A percentile compares a stretch with the other conserved stretches of the same genome.
phyloP scores from a whole-genome alignment of 805 yeast species.

The Saturnispora saitoi region DNA sequence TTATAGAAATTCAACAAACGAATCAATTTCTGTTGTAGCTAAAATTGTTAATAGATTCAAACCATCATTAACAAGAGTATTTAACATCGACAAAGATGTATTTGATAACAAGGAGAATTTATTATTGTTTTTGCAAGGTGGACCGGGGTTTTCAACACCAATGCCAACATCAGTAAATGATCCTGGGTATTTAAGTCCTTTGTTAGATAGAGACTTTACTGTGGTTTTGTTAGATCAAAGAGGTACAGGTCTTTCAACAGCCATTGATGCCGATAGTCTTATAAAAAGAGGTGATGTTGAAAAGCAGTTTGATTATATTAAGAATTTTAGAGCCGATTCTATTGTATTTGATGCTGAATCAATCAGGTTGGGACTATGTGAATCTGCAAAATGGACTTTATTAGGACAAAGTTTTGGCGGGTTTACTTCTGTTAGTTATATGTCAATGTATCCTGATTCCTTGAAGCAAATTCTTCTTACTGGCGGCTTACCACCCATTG shows the following conservation, averaged over 20 bases:
- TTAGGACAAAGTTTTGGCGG: conserved; percentile 27
- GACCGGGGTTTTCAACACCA: conserved; percentile 43
- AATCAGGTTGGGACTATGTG: conserved; percentile 31
- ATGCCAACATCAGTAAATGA: conserved; percentile 12
- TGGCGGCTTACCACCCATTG: conserved; percentile 53
- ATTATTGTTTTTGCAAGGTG: conserved; percentile 42
- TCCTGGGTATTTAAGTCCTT: conserved; percentile 15
- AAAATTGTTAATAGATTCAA: conserved; percentile 17
- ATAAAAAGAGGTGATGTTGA: conserved; percentile 12
- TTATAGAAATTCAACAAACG: conserved; percentile 10
- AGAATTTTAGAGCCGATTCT: conserved; percentile 44
- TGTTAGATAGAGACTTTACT: conserved; percentile 17
- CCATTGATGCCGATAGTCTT: conserved; percentile 31
- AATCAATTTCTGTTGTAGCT: conserved; percentile 3
- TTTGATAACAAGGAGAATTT: conserved; percentile 21
- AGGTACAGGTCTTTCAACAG: conserved; percentile 51
- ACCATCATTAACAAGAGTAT: conserved; percentile 3
- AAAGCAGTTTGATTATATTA: conserved; percentile 32
- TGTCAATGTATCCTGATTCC: conserved; percentile 19
- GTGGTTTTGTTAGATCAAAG: conserved; percentile 44
- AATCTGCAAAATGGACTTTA: conserved; percentile 36
- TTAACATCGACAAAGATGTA: conserved; percentile 15
- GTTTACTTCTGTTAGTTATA: conserved; percentile 10
- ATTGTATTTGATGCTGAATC: conserved; percentile 43
- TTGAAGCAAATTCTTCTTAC: conserved; percentile 39